Percentiles rank a stretch among this genome's conserved stretches.
Evolutionary conservation across 306 rosid genomes (phyloP).

Genomic region (Trifolium pratense): DNA sequence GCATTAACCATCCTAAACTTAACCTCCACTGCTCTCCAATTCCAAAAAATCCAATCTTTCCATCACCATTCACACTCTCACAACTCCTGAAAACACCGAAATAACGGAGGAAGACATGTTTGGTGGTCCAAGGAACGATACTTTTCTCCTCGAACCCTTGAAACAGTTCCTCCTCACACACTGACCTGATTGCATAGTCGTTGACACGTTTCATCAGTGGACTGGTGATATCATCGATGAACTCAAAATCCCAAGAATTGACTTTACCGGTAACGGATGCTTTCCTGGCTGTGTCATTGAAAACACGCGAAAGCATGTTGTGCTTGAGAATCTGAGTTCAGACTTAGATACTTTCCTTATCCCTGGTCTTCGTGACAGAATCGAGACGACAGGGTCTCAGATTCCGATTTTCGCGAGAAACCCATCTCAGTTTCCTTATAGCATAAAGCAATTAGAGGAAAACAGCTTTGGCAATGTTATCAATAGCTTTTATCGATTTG

Average conservation of each 20-base stretch:
- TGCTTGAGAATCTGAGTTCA: conserved; percentile 45
- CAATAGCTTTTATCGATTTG: conserved; percentile 63
- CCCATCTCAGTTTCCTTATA: conserved; percentile 21
- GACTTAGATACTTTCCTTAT: conserved; percentile 55
- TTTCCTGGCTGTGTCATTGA: conserved; percentile 56
- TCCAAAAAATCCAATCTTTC: conserved; percentile 41
- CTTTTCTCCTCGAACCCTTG: conserved; percentile 59
- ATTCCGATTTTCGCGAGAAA: conserved; percentile 47
- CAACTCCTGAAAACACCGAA: conserved; percentile 30
- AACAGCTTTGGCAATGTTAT: conserved; percentile 53
- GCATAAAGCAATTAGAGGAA: conserved; percentile 34
- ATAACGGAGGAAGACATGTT: conserved; percentile 55
- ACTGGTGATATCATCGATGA: conserved; percentile 42
- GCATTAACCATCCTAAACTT: conserved; percentile 58
- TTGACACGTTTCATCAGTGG: conserved; percentile 65
- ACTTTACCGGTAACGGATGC: conserved; percentile 60
- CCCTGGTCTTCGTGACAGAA: conserved; percentile 53
- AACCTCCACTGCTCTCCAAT: conserved; percentile 44
- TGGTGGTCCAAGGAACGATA: conserved; percentile 43
- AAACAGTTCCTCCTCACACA: conserved; percentile 40
- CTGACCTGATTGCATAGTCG: conserved; percentile 55
- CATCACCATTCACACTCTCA: conserved; percentile 47
- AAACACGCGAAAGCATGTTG: conserved; percentile 21
- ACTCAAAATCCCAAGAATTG: conserved; percentile 45
- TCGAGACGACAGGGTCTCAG: conserved; percentile 59